Evolutionary conservation across 768 basidiomycete species (phyloP).

Genomic region (Epithele typhae): DNA sequence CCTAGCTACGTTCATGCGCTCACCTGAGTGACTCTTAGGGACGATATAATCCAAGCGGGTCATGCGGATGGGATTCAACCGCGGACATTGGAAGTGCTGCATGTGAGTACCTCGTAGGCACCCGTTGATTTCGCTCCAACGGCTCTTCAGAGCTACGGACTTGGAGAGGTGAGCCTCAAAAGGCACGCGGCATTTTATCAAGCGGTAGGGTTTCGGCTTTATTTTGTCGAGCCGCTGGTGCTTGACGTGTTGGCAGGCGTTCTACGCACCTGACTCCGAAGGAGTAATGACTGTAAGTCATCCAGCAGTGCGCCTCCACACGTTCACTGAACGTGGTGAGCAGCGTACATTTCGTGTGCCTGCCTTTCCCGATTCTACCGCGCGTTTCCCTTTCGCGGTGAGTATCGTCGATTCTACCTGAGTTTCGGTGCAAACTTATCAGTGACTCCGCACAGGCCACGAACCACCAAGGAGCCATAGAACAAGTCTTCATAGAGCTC

Average conservation of each 20-base stretch:
- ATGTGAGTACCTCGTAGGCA: constrained; percentile 24
- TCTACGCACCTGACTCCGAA: constrained; percentile 34
- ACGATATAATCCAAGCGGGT: constrained; percentile 36
- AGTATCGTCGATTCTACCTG: neutral
- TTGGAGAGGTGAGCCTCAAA: no score
- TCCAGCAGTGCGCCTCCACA: no score
- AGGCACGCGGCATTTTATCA: no score
- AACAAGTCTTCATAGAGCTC: constrained; percentile 54
- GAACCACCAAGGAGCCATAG: constrained; percentile 62
- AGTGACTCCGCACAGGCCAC: constrained; percentile 37
- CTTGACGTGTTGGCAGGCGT: neutral
- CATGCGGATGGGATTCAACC: constrained; percentile 57
- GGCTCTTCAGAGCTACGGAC: no score
- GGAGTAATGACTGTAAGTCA: no score
- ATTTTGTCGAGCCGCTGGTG: no score
- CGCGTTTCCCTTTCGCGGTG: neutral
- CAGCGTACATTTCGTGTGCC: no score
- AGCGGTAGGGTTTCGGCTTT: no score
- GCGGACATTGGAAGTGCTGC: constrained; percentile 49
- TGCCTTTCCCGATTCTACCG: constrained; percentile 19
- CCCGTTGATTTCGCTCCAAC: neutral
- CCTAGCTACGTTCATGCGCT: constrained; percentile 26
- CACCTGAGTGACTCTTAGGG: constrained; percentile 26
- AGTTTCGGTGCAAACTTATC: no score
- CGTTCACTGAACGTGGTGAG: no score